Evolutionary conservation across 176 grass and related monocot species (phyloP).

Genomic region (Saccharum officinarum): DNA sequence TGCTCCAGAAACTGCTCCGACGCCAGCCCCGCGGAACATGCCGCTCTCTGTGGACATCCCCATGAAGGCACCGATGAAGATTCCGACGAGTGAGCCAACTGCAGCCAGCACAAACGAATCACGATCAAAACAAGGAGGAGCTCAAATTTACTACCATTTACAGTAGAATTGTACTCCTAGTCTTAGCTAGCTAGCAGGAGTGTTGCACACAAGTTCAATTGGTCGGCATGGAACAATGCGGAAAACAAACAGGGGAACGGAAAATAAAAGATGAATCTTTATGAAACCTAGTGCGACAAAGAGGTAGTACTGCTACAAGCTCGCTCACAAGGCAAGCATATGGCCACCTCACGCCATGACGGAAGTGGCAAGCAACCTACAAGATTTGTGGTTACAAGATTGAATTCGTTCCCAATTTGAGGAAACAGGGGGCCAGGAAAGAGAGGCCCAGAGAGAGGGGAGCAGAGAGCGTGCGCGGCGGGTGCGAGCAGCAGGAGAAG

Average conservation of each 20-base stretch:
- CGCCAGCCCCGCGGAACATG: constrained; percentile 69
- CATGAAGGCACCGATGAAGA: constrained; percentile 74
- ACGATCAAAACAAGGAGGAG: not conserved
- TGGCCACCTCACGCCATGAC: not conserved
- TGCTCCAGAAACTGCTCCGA: constrained; percentile 77
- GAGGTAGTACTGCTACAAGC: not conserved
- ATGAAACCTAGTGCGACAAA: not conserved
- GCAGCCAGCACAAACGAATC: constrained; percentile 1
- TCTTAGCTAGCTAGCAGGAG: not conserved
- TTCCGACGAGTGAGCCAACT: constrained; percentile 83
- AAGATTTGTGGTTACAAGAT: not conserved
- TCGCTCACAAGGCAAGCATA: not conserved
- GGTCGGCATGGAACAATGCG: not conserved
- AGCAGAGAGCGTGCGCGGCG: not conserved
- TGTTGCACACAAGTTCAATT: not conserved
- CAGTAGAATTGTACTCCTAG: not conserved
- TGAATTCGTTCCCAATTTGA: constrained; percentile 23
- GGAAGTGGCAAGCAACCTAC: constrained; percentile 19
- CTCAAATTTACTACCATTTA: not conserved
- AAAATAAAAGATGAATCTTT: not conserved
- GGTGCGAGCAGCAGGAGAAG: not conserved
- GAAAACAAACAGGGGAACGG: not conserved
- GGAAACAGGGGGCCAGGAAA: not conserved
- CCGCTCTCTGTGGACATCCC: constrained; percentile 86
- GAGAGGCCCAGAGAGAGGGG: not conserved